Conservation (phyloP, 768 basidiomycete species). For the Suillus decipiens region DNA sequence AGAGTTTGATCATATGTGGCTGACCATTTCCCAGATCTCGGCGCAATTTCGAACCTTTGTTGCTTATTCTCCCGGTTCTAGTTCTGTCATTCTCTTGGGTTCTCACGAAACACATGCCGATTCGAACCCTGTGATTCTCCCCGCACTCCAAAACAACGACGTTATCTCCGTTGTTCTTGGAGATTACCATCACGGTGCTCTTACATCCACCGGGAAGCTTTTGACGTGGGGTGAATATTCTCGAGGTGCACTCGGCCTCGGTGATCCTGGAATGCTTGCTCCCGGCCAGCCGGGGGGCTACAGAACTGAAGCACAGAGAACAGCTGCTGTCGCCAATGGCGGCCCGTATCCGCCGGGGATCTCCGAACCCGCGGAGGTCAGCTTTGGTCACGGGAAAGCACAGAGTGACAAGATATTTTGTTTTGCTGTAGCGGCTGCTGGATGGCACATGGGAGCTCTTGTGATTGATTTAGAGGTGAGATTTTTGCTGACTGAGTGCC, state of each 20-base stretch:
- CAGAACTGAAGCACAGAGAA: conserved; percentile 37
- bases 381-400: conserved; percentile 63
- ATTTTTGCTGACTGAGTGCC: neutral
- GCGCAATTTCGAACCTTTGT: conserved; percentile 84
- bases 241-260: conserved; percentile 82
- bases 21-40: conserved; percentile 58
- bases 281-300: conserved; percentile 65
- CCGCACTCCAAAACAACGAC: conserved; percentile 70
- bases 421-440: conserved; percentile 77
- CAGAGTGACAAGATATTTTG: conserved; percentile 64
- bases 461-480: conserved; percentile 80
- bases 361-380: conserved; percentile 64
- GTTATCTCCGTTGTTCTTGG: conserved; percentile 90
- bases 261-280: conserved; percentile 61
- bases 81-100: conserved; percentile 78
- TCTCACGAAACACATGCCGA: conserved; percentile 44
- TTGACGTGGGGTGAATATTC: conserved; percentile 82
- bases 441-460: conserved; percentile 92
- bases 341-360: conserved; percentile 43
- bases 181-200: conserved; percentile 89
- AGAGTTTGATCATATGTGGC: neutral
- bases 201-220: conserved; percentile 75
- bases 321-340: conserved; percentile 26
- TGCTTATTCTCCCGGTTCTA: conserved; percentile 71
- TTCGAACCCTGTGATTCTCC: conserved; percentile 60